Conservation (phyloP, 2,329 filamentous ascomycete species). For the Thelonectria rubi region DNA sequence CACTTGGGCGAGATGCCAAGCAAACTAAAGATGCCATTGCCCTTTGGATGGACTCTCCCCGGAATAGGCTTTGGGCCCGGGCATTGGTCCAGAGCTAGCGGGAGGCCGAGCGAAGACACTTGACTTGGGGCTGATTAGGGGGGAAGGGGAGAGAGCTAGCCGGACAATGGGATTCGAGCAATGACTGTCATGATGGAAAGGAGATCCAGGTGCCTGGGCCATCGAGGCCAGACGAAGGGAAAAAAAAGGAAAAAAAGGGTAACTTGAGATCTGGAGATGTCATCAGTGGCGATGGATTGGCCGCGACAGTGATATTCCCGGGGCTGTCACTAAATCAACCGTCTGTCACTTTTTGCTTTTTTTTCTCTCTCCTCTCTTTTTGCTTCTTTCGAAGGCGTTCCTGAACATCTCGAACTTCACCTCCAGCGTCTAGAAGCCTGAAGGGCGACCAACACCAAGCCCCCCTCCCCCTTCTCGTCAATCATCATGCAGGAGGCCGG, state of each 20-base stretch:
- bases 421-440: not conserved
- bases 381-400: slow-evolving; percentile 2
- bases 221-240: no score
- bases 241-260: no score
- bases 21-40: no score
- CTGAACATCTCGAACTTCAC: slow-evolving; percentile 1
- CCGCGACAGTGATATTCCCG: not conserved
- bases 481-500: not conserved
- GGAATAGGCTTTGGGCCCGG: slow-evolving; percentile 8
- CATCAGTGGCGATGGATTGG: not conserved
- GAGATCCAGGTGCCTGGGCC: no score
- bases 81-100: not conserved
- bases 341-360: not conserved
- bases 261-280: not conserved
- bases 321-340: not conserved
- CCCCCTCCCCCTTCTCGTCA: not conserved
- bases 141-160: not conserved
- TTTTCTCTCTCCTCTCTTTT: not conserved
- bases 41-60: not conserved
- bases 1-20: not conserved
- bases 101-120: no score
- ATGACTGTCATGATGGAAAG: not conserved
- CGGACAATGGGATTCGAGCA: not conserved
- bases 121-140: not conserved
- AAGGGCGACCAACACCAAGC: not conserved